Base-by-base conservation (phyloP, 2,329 filamentous ascomycete genomes). In the Fusarium papillatum region DNA sequence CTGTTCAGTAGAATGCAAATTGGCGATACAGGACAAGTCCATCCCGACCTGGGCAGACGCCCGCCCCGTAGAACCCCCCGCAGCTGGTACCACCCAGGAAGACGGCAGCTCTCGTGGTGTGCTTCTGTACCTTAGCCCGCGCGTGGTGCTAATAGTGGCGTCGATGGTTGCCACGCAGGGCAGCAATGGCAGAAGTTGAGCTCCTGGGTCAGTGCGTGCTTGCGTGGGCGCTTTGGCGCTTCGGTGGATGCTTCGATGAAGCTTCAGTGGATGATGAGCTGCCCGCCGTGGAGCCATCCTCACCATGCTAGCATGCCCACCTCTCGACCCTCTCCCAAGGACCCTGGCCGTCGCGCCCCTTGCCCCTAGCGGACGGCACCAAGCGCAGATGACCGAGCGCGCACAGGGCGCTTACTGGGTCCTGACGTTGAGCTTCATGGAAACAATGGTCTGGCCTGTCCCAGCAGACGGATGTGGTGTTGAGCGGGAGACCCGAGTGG, bases 341-440 rank as follows among this genome's bases (percentile, higher is more conserved):
- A 75, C 70, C 78, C 76, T 68, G 31, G 71, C 70, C 70, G 68
- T 55, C 63, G 70, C 64, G 66, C 70, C 73, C 68, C 66, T 73
- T 55, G 68, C 66, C 71, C 69, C 73, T 76, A 76, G 74, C 61
- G 74, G 71, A 70, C 75, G 74, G 78, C 77, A 72, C 78, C 78
- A 78, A 77, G 78, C 76, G 78, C 78, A 80, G 73, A 80, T 80
- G 78, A 80, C 78, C 78, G 78, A 80, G 74, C 73, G 76, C 77
- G 78, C 78, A 80, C 78, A 78, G 78, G 72, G 71, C 78, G 76
- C 72, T 63, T 59, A 68, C 59, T 53, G 76, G 77, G 68, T 71
- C 74, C 72, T 69, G 70, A 59, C 38, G 46, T 66, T 71, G 72
- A 60, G 48, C 60, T 68, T 60, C 50, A 46, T 64, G 59, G 34